Evolutionary conservation across 495 filamentous ascomycete species (phyloP).

Genomic region (Xylaria acuta): DNA sequence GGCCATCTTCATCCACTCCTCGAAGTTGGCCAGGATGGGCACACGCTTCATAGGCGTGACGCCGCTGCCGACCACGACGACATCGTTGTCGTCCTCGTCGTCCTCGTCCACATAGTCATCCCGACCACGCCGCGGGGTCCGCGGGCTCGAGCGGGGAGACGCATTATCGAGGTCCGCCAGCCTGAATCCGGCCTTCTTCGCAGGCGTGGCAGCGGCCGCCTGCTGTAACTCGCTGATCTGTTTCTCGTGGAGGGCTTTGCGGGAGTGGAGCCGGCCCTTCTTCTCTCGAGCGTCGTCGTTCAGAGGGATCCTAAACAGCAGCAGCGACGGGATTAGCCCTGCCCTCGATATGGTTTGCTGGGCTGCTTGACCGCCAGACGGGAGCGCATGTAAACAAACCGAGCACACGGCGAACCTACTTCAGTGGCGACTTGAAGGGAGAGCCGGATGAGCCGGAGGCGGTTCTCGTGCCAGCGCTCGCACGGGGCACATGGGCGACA

Average conservation of each 20-base stretch:
- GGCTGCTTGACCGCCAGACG: conserved; percentile 32
- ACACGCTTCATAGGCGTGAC: conserved; percentile 97
- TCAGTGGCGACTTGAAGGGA: conserved; percentile 71
- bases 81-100: conserved; percentile 65
- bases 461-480: conserved; percentile 53
- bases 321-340: conserved; percentile 18
- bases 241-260: conserved; percentile 85
- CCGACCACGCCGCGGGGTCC: conserved; percentile 58
- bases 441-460: conserved; percentile 62
- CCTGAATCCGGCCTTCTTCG: conserved; percentile 68
- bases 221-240: conserved; percentile 92
- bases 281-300: conserved; percentile 96
- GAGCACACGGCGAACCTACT: conserved; percentile 54
- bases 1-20: conserved; percentile 99
- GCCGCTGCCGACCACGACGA: conserved; percentile 65
- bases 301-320: conserved; percentile 70
- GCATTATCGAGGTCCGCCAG: conserved; percentile 67
- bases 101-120: conserved; percentile 22
- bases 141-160: conserved; percentile 63
- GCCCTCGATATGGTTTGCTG: neutral
- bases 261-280: conserved; percentile 82
- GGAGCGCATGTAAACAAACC: conserved; percentile 21
- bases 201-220: conserved; percentile 77
- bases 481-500: conserved; percentile 65
- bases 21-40: conserved; percentile 95